phyloP scores from a whole-genome alignment of 495 filamentous ascomycete genomes.

The Tuber indicum region DNA sequence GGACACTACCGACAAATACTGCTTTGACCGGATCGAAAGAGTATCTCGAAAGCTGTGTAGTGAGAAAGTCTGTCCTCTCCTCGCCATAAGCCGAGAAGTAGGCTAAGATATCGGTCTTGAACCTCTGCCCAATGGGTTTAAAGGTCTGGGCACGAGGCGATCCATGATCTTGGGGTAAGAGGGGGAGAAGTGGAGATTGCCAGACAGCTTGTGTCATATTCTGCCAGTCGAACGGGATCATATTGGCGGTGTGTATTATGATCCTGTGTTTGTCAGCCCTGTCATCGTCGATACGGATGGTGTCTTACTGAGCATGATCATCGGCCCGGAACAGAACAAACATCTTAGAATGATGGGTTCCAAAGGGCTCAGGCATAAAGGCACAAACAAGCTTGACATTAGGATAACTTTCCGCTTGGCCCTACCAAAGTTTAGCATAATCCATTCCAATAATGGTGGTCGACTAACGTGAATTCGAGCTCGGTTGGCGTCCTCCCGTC shows the following conservation, averaged over 20 bases:
- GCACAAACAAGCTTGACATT: constrained; percentile 69
- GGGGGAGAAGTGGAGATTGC: constrained; percentile 67
- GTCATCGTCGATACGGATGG: constrained; percentile 2
- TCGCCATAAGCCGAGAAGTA: constrained; percentile 67
- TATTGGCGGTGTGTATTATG: constrained; percentile 83
- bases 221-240: constrained; percentile 77
- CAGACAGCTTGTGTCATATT: constrained; percentile 84
- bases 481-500: constrained; percentile 58
- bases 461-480: constrained; percentile 55
- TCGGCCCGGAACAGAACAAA: constrained; percentile 74
- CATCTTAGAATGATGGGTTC: constrained; percentile 86
- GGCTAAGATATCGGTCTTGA: constrained; percentile 67
- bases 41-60: constrained; percentile 54
- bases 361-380: constrained; percentile 78
- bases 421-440: constrained; percentile 42
- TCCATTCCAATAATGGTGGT: background rate
- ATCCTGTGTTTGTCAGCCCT: constrained; percentile 45
- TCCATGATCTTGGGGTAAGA: constrained; percentile 10
- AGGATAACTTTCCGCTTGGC: constrained; percentile 52
- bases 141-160: constrained; percentile 13
- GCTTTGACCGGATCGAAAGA: constrained; percentile 68
- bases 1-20: constrained; percentile 68
- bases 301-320: constrained; percentile 58
- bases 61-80: constrained; percentile 50
- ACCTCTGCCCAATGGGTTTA: constrained; percentile 59